phyloP scores from a whole-genome alignment of 768 basidiomycete genomes.

The Mycena filopes region DNA sequence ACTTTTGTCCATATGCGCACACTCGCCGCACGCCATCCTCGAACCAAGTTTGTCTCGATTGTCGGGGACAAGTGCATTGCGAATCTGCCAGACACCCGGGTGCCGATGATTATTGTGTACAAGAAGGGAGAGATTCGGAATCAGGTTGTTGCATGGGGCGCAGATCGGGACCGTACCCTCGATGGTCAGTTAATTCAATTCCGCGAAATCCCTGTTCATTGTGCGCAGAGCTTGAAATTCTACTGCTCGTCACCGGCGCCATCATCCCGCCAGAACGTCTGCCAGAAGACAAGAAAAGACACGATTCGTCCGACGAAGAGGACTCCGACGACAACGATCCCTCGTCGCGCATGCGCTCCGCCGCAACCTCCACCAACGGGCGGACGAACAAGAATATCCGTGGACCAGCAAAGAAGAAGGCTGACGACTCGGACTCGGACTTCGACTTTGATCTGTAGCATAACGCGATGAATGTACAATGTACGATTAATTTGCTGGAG shows the following conservation, averaged over 20 bases:
- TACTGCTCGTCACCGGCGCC: constrained; percentile 71
- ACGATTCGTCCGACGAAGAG: constrained; percentile 42
- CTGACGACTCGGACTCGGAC: constrained; percentile 75
- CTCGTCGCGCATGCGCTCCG: constrained; percentile 63
- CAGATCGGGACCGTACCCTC: constrained; percentile 76
- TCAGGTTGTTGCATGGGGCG: constrained; percentile 88
- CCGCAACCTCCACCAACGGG: constrained; percentile 65
- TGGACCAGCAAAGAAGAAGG: constrained; percentile 43
- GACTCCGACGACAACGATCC: constrained; percentile 57
- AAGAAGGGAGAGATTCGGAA: constrained; percentile 90
- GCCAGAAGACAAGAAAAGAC: constrained; percentile 36
- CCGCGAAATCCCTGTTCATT: not conserved
- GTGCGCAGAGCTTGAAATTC: constrained; percentile 74
- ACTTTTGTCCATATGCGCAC: constrained; percentile 74
- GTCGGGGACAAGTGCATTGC: constrained; percentile 95
- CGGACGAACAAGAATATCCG: constrained; percentile 66
- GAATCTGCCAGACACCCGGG: constrained; percentile 90
- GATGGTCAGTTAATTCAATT: constrained; percentile 67
- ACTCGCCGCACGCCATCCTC: constrained; percentile 86
- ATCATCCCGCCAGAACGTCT: constrained; percentile 66
- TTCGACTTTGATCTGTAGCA: constrained; percentile 79
- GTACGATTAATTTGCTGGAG: constrained; percentile 24
- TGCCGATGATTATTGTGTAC: constrained; percentile 94
- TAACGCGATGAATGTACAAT: constrained; percentile 4
- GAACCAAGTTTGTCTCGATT: constrained; percentile 96